These are phyloP conservation scores for Gremmenia infestans DNA, from an alignment of 2,329 filamentous ascomycete species.

Conservation along the genomic window DNA sequence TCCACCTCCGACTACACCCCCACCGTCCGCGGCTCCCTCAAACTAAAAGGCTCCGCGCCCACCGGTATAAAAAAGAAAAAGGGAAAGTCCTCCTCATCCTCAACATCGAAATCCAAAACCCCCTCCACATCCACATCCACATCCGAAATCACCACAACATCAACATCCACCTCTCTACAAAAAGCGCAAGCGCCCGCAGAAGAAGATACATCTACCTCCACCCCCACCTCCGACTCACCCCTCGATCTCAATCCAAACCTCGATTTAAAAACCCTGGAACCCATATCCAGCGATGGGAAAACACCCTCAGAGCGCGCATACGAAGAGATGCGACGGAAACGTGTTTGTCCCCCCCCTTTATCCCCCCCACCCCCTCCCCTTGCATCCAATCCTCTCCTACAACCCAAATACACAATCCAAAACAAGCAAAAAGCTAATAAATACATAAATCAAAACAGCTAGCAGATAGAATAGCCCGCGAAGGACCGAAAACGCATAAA, in stretches of 20 bases:
- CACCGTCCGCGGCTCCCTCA: slow-evolving; percentile 65
- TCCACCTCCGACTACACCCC: slow-evolving; percentile 69
- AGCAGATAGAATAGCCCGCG: slow-evolving; percentile 68
- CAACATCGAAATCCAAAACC: slow-evolving; percentile 18
- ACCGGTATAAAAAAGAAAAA: slow-evolving; percentile 61
- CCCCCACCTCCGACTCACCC: too few relatives aligned
- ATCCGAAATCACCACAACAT: slow-evolving; percentile 17
- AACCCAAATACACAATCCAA: too few relatives aligned
- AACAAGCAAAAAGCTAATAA: not conserved
- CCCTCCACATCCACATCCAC: slow-evolving; percentile 10
- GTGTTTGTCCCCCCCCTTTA: slow-evolving; percentile 49
- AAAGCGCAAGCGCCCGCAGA: too few relatives aligned
- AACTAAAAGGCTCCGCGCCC: slow-evolving; percentile 72
- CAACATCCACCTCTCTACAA: slow-evolving; percentile 14
- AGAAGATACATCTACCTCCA: too few relatives aligned
- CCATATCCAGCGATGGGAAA: slow-evolving; percentile 47
- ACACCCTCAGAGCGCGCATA: slow-evolving; percentile 79
- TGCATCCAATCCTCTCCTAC: too few relatives aligned
- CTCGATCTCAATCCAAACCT: slow-evolving; percentile 13
- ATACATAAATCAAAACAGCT: slow-evolving; percentile 40
- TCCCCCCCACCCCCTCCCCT: not conserved
- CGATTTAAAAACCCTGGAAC: slow-evolving; percentile 26
- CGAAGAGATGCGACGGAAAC: slow-evolving; percentile 75
- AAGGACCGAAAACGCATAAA: slow-evolving; percentile 94
- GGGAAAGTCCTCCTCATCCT: slow-evolving; percentile 37